A percentile compares a stretch with the other conserved stretches of the same genome.
Conservation (phyloP, 306 rosid species). For the Inga laurina region DNA sequence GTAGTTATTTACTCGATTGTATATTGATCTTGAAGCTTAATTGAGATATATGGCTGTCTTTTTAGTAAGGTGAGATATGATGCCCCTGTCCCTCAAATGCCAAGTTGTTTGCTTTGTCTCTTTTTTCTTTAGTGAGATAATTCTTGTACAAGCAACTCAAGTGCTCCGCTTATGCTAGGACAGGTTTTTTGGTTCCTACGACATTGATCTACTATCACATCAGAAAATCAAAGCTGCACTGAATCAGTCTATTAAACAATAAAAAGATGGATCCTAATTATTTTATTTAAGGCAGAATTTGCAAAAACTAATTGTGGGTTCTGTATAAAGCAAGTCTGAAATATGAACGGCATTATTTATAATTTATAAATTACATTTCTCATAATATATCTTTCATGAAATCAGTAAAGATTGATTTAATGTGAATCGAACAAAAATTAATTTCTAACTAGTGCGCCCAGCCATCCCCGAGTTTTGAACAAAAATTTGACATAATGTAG, state of each 20-base stretch:
- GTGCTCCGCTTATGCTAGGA: not conserved
- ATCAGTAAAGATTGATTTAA: not conserved
- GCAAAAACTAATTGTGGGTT: not conserved
- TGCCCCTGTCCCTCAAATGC: not conserved
- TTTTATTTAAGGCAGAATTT: not conserved
- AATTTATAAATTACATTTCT: too few relatives aligned
- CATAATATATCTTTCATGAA: not conserved
- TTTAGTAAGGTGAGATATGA: not conserved
- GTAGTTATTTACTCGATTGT: slow-evolving; percentile 8
- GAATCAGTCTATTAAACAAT: not conserved
- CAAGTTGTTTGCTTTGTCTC: not conserved
- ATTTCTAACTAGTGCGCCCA: not conserved
- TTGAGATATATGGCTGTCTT: not conserved
- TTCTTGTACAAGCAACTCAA: not conserved
- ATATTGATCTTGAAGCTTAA: slow-evolving; percentile 11
- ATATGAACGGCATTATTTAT: not conserved
- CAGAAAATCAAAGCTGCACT: not conserved
- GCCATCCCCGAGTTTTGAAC: not conserved
- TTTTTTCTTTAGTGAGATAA: not conserved
- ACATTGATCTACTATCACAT: not conserved
- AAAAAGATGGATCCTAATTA: not conserved
- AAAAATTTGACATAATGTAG: not conserved
- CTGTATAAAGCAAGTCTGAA: not conserved
- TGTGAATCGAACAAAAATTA: not conserved
- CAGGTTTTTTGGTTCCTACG: not conserved